phyloP scores from a whole-genome alignment of 2,329 filamentous ascomycete genomes.

The Bipolaris sorokiniana region DNA sequence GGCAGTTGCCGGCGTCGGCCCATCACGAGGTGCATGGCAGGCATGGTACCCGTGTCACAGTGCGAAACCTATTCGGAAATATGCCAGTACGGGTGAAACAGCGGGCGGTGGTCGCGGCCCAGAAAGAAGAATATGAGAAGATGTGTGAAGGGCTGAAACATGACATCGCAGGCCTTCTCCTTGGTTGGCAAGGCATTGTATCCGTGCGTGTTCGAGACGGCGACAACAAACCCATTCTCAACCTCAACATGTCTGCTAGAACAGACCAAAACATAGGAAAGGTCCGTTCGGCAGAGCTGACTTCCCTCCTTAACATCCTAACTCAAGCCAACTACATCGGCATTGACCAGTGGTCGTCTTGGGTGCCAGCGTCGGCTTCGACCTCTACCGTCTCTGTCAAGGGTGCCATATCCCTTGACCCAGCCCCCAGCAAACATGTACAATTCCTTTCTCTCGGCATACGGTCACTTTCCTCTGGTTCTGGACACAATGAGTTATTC shows the following conservation, averaged over 20 bases:
- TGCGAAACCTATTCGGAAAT: constrained; percentile 83
- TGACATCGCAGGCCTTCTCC: constrained; percentile 67
- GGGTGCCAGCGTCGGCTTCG: constrained; percentile 74
- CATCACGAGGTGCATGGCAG: constrained; percentile 62
- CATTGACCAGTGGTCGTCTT: constrained; percentile 60
- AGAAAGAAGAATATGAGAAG: constrained; percentile 59
- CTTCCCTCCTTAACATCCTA: constrained; percentile 55
- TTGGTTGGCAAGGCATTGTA: constrained; percentile 68
- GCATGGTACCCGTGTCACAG: constrained; percentile 77
- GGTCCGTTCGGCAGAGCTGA: constrained; percentile 26
- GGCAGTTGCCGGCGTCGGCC: constrained; percentile 66
- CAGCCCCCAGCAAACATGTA: constrained; percentile 71
- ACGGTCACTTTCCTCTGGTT: constrained; percentile 64
- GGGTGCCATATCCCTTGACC: constrained; percentile 73
- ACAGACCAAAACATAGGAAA: constrained; percentile 1
- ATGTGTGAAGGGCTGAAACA: constrained; percentile 70
- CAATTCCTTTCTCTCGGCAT: constrained; percentile 86
- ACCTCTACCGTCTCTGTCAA: constrained; percentile 66
- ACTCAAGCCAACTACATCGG: constrained; percentile 69
- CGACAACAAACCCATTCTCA: constrained; percentile 49
- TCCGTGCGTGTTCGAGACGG: constrained; percentile 65
- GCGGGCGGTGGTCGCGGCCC: constrained; percentile 63
- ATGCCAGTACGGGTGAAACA: constrained; percentile 92
- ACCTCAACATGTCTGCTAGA: constrained; percentile 24
- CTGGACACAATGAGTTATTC: constrained; percentile 70